These are phyloP conservation scores for Russula sp. DNA, from an alignment of 768 basidiomycete genomes.

Conservation along the genomic window DNA sequence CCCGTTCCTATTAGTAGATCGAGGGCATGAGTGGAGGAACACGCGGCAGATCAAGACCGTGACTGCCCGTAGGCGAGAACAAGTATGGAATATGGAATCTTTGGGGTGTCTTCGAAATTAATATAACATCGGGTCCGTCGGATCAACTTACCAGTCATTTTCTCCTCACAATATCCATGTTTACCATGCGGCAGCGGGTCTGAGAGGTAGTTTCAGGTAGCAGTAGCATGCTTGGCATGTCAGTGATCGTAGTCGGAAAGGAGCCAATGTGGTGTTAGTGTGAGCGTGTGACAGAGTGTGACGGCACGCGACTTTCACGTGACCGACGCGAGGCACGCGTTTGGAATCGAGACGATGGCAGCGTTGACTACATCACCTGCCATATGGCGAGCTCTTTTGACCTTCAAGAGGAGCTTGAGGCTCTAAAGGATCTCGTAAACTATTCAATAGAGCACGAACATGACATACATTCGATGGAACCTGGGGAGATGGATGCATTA, in stretches of 20 bases:
- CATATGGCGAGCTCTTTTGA: conserved; percentile 50
- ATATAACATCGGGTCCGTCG: neutral
- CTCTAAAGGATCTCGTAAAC: conserved; percentile 54
- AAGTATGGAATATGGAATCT: neutral
- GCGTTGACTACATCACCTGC: neutral
- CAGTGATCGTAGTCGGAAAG: too few relatives aligned
- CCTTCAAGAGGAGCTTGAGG: conserved; percentile 73
- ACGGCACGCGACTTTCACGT: conserved; percentile 17
- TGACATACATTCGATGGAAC: conserved; percentile 57
- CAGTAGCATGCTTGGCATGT: too few relatives aligned
- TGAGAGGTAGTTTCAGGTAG: too few relatives aligned
- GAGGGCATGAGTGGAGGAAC: neutral
- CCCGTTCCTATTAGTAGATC: neutral
- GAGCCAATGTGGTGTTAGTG: too few relatives aligned
- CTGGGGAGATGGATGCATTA: conserved; percentile 42
- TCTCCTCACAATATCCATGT: neutral
- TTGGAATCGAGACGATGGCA: neutral
- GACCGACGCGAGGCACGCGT: conserved; percentile 20
- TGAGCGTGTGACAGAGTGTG: neutral
- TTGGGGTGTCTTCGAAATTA: neutral
- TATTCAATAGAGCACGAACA: conserved; percentile 71
- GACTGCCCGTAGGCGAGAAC: neutral
- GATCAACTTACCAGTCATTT: neutral
- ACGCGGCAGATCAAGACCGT: neutral
- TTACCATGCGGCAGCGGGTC: neutral